Evolutionary conservation across 1,139 yeast genomes (phyloP).

Genomic region (Pichia sp.): DNA sequence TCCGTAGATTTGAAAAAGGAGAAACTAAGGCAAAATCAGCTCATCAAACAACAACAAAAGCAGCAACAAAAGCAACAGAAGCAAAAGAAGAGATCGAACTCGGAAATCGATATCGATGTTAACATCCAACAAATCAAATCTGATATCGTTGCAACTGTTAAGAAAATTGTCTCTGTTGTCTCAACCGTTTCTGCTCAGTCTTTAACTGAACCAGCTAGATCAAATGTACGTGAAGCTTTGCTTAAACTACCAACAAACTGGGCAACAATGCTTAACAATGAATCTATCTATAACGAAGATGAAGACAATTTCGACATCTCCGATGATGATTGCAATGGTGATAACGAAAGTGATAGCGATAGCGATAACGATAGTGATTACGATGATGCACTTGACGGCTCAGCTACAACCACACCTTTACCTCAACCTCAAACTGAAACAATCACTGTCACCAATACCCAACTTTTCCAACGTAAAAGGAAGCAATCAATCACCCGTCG

Average conservation of each 20-base stretch:
- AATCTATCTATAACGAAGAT: constrained; percentile 14
- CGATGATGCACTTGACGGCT: constrained; percentile 5
- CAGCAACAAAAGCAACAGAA: constrained; percentile 2
- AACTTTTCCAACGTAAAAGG: constrained; percentile 11
- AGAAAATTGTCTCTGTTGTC: constrained; percentile 77
- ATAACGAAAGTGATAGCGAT: constrained; percentile 6
- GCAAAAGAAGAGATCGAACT: constrained; percentile 3
- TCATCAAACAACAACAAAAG: background rate
- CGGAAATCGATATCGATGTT: constrained; percentile 13
- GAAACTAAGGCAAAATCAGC: constrained; percentile 7
- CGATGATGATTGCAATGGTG: constrained; percentile 10
- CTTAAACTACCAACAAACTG: constrained; percentile 66
- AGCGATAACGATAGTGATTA: constrained; percentile 14
- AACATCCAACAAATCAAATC: constrained; percentile 46
- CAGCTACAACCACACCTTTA: constrained; percentile 19
- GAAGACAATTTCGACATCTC: constrained; percentile 12
- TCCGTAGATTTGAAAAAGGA: constrained; percentile 22
- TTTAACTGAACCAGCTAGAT: constrained; percentile 75
- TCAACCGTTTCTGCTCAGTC: constrained; percentile 76
- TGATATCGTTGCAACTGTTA: constrained; percentile 82
- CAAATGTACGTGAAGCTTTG: constrained; percentile 73
- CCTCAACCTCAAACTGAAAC: constrained; percentile 11
- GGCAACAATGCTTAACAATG: constrained; percentile 34
- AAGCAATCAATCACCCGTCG: constrained; percentile 22
- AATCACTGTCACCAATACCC: constrained; percentile 12